Percentiles rank a stretch among this genome's conserved stretches.
phyloP scores from a whole-genome alignment of 2,329 filamentous ascomycete species.

The Arthrobotrys pseudoclavata region DNA sequence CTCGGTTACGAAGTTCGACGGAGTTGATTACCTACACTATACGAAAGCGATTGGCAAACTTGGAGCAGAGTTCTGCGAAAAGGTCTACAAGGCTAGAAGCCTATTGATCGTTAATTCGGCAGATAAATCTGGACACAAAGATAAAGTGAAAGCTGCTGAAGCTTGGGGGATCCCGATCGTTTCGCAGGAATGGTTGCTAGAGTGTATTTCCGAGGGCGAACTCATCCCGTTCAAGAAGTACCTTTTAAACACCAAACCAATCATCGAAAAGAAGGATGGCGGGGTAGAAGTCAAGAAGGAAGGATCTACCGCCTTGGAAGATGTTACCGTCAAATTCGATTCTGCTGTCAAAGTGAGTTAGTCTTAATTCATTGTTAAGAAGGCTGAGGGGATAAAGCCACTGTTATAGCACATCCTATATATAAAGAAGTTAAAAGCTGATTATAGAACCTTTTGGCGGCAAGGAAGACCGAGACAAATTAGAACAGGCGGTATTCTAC shows the following conservation, averaged over 20 bases:
- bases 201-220: slow-evolving; percentile 74
- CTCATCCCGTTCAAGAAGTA: slow-evolving; percentile 60
- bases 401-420: neutral
- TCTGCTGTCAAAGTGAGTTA: slow-evolving; percentile 54
- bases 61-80: slow-evolving; percentile 84
- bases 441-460: slow-evolving; percentile 11
- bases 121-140: slow-evolving; percentile 69
- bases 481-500: slow-evolving; percentile 54
- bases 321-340: slow-evolving; percentile 47
- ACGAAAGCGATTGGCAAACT: slow-evolving; percentile 78
- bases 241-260: slow-evolving; percentile 41
- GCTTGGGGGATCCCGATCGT: slow-evolving; percentile 86
- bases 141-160: slow-evolving; percentile 83
- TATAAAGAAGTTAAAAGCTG: slow-evolving; percentile 4
- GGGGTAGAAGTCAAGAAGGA: slow-evolving; percentile 28
- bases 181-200: slow-evolving; percentile 84
- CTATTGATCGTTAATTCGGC: slow-evolving; percentile 78
- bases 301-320: slow-evolving; percentile 37
- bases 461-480: slow-evolving; percentile 60
- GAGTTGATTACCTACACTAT: slow-evolving; percentile 87
- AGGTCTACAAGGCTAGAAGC: slow-evolving; percentile 78
- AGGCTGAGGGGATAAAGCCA: neutral
- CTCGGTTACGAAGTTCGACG: slow-evolving; percentile 84
- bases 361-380: neutral
- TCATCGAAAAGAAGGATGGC: slow-evolving; percentile 9